phyloP scores from a whole-genome alignment of 2,329 filamentous ascomycete species.

The Pseudonectria foliicola region DNA sequence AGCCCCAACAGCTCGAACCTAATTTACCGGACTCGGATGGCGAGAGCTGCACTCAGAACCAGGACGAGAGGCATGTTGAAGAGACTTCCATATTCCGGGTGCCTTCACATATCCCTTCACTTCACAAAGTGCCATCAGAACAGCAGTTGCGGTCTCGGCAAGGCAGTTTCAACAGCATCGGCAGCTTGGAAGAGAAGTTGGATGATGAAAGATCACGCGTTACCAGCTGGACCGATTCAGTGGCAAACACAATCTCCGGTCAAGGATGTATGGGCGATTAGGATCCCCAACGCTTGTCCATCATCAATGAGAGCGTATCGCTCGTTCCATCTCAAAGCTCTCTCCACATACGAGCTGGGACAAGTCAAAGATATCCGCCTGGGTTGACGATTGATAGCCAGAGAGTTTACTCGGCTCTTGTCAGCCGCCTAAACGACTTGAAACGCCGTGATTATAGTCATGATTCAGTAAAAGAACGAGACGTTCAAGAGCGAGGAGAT shows the following conservation, averaged over 20 bases:
- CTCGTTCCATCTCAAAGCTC: slow-evolving; percentile 32
- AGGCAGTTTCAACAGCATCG: slow-evolving; percentile 47
- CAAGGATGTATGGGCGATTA: slow-evolving; percentile 33
- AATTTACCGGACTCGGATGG: slow-evolving; percentile 17
- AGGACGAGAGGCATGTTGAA: slow-evolving; percentile 28
- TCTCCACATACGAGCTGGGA: slow-evolving; percentile 11
- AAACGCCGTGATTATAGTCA: slow-evolving; percentile 11
- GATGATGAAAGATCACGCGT: slow-evolving; percentile 55
- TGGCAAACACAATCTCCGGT: slow-evolving; percentile 46
- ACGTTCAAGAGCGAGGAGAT: slow-evolving; percentile 5
- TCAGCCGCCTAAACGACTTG: slow-evolving; percentile 44
- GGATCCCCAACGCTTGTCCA: slow-evolving; percentile 52
- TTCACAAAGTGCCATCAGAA: slow-evolving; percentile 40
- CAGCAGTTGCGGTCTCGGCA: slow-evolving; percentile 44
- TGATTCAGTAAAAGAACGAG: too few relatives aligned
- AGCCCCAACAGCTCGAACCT: slow-evolving; percentile 4
- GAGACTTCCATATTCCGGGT: slow-evolving; percentile 42
- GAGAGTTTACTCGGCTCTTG: slow-evolving; percentile 57
- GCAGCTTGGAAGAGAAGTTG: slow-evolving; percentile 30
- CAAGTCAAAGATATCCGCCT: slow-evolving; percentile 13
- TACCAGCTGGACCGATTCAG: slow-evolving; percentile 66
- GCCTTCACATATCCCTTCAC: slow-evolving; percentile 40
- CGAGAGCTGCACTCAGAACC: slow-evolving; percentile 26
- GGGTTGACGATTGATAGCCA: slow-evolving; percentile 43
- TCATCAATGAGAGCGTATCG: slow-evolving; percentile 52